These are phyloP conservation scores for Aspergillus sclerotialis DNA, from an alignment of 2,329 filamentous ascomycete species.

Conservation along the genomic window DNA sequence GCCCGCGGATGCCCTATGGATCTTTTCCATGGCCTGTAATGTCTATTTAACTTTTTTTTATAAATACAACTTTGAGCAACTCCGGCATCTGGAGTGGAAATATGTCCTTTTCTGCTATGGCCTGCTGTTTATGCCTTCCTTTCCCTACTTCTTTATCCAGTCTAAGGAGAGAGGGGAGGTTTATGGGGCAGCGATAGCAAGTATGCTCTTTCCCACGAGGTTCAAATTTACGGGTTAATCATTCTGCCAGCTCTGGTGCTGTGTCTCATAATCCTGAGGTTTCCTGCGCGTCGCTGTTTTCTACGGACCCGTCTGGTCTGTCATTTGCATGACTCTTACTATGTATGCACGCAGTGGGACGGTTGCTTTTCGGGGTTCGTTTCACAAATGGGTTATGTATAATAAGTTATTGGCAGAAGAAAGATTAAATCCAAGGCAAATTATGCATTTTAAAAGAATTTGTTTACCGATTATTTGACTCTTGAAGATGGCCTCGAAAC, in stretches of 20 bases:
- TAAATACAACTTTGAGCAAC: conserved; percentile 58
- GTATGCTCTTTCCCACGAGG: conserved; percentile 7
- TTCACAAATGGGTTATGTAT: no score
- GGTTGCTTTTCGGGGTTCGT: conserved; percentile 34
- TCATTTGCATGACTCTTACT: conserved; percentile 32
- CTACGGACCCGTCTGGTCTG: conserved; percentile 48
- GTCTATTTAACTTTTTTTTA: conserved; percentile 75
- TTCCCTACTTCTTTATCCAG: conserved; percentile 61
- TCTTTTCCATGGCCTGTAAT: conserved; percentile 74
- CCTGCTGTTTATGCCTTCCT: conserved; percentile 60
- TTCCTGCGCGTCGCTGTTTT: conserved; percentile 67
- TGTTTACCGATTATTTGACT: no score
- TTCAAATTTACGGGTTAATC: background rate
- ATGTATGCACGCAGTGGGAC: conserved; percentile 36
- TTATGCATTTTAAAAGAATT: no score
- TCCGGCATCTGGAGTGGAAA: conserved; percentile 62
- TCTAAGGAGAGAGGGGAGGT: conserved; percentile 49
- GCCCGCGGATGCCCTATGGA: conserved; percentile 70
- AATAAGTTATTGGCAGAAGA: no score
- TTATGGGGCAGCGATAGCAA: conserved; percentile 63
- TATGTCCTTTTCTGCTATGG: conserved; percentile 68
- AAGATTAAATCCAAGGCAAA: no score
- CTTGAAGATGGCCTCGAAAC: no score
- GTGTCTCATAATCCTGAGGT: conserved; percentile 62
- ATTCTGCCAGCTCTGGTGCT: conserved; percentile 67